Conservation (phyloP, 2,329 filamentous ascomycete species). For the Xylariaceae sp. region DNA sequence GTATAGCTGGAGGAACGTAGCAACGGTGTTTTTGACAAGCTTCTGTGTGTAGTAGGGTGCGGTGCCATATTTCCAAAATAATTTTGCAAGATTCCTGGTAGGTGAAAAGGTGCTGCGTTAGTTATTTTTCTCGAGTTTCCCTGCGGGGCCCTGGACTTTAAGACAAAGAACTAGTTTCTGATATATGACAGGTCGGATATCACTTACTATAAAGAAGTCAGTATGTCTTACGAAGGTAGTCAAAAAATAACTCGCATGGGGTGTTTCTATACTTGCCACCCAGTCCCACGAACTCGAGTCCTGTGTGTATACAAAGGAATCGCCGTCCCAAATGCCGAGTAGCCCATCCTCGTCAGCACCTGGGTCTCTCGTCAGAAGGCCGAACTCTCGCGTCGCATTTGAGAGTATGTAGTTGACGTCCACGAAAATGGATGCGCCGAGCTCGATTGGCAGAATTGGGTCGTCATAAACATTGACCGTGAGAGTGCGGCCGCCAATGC, state of each 20-base stretch:
- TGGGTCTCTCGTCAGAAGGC: conserved; percentile 55
- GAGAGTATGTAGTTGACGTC: conserved; percentile 78
- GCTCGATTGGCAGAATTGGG: conserved; percentile 67
- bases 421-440: conserved; percentile 92
- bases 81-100: conserved; percentile 70
- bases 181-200: too few species aligned
- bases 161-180: too few species aligned
- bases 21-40: conserved; percentile 69
- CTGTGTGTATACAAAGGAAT: conserved; percentile 67
- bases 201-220: too few species aligned
- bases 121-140: too few species aligned
- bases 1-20: conserved; percentile 77
- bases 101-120: too few species aligned
- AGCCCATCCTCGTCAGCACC: conserved; percentile 50
- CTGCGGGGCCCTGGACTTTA: too few species aligned
- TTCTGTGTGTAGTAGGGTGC: conserved; percentile 71
- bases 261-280: too few species aligned
- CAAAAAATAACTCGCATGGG: too few species aligned
- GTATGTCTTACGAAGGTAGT: too few species aligned
- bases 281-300: conserved; percentile 61
- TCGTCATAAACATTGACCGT: conserved; percentile 77
- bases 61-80: conserved; percentile 82
- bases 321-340: conserved; percentile 83
- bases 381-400: conserved; percentile 68
- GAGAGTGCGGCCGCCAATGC: conserved; percentile 81